Conservation (phyloP, 1,284 basidiomycete species). For the Sporisorium sorghi region DNA sequence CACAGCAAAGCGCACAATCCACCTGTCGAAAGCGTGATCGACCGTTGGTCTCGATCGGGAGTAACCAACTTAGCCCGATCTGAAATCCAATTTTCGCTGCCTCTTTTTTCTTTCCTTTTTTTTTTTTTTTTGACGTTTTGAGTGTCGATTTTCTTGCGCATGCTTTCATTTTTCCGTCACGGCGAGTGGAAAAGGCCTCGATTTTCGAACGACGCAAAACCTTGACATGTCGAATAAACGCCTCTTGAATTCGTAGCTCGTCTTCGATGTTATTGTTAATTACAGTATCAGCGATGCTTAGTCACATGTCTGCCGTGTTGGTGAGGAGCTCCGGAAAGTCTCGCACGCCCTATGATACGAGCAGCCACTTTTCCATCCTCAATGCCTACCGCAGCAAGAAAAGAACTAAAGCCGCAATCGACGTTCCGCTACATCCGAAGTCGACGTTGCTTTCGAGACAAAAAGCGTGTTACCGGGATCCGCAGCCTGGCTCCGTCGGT, state of each 20-base stretch:
- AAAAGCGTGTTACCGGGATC: not conserved
- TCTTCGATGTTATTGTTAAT: no score
- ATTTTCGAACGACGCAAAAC: not conserved
- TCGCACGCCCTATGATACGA: not conserved
- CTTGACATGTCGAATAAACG: not conserved
- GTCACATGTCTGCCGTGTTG: not conserved
- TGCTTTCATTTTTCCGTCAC: no score
- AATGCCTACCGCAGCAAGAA: not conserved
- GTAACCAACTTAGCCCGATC: slow-evolving; percentile 1
- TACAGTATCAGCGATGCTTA: not conserved
- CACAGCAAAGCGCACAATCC: slow-evolving; percentile 2
- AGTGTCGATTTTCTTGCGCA: no score
- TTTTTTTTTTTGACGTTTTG: not conserved
- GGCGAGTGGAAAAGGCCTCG: no score
- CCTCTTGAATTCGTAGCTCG: not conserved
- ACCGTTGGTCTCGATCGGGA: slow-evolving; percentile 14
- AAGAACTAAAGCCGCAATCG: not conserved
- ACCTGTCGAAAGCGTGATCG: slow-evolving; percentile 22
- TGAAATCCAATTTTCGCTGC: not conserved
- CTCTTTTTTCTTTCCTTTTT: slow-evolving; percentile 1
- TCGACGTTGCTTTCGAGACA: not conserved
- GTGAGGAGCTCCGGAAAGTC: not conserved
- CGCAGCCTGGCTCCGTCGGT: not conserved
- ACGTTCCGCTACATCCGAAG: not conserved
- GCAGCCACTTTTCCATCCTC: no score